These are phyloP conservation scores for Botrytis squamosa DNA, from an alignment of 2,329 filamentous ascomycete genomes.

Conservation along the genomic window DNA sequence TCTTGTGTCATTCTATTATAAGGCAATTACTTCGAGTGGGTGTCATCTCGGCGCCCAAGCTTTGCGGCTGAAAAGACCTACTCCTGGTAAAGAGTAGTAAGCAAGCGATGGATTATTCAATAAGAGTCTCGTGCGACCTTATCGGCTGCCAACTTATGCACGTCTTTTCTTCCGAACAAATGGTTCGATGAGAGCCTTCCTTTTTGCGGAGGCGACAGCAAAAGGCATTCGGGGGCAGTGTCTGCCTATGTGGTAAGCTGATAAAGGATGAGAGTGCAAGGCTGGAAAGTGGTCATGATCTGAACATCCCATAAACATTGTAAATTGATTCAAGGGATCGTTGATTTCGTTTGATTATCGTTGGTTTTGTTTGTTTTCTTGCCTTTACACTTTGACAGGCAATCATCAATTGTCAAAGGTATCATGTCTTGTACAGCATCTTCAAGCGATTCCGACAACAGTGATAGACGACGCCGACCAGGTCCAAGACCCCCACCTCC, in stretches of 20 bases:
- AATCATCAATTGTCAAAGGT: neutral
- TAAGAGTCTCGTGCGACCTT: constrained; percentile 3
- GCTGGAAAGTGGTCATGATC: neutral
- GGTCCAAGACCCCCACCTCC: constrained; percentile 9
- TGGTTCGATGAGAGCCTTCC: constrained; percentile 4
- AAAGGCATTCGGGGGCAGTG: neutral
- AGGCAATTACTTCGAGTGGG: neutral
- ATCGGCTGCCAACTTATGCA: constrained; percentile 11
- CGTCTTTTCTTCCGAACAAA: constrained; percentile 17
- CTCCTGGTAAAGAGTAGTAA: neutral
- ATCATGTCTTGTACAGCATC: constrained; percentile 26
- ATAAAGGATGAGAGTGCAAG: neutral
- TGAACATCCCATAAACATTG: neutral
- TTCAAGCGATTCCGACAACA: constrained; percentile 31
- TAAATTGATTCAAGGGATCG: neutral
- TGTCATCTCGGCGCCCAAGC: neutral
- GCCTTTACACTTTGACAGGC: neutral
- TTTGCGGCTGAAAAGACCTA: constrained; percentile 9
- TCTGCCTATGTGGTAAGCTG: constrained; percentile 15
- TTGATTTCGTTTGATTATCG: neutral
- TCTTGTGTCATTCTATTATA: neutral
- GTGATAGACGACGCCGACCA: constrained; percentile 5
- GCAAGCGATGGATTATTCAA: neutral
- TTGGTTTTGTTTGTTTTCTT: neutral
- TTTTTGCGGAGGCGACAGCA: constrained; percentile 5